Base-by-base conservation (phyloP, 495 filamentous ascomycete species). In the Daldinia grandis region DNA sequence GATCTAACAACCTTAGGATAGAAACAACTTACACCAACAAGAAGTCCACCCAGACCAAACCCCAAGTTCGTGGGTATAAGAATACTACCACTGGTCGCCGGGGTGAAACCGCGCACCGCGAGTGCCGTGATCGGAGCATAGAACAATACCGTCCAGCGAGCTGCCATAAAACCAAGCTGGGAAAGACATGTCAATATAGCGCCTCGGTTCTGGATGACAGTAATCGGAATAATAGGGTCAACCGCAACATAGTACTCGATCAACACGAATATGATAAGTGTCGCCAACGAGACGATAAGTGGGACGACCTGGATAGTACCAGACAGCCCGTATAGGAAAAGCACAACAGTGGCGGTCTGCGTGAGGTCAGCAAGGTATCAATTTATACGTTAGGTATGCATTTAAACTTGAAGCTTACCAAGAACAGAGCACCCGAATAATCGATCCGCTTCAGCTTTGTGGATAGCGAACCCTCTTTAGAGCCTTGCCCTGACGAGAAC, bases 91-190 rank as follows among this genome's bases (percentile, higher is more conserved):
- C 91, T 90, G 0, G 83, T 78, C 4, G 89, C 89, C 3, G 90
- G 88, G 9, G 81, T 77, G 83, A 90, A 90, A 55, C 84, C 85
- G 4, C 87, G 86, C 0, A 94, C 88, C 3, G 90, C 88, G 60
- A 94, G 86, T 5, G 90, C 87, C 70, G 92, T 93, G 30, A 90
- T 86, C 0, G 92, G 92, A 0, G 88, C 84, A 80, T 90, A 94
- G 78, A 93, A 93, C 6, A 95, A 80, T n/a, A 94, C 84, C 4
- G 82, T 80, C 91, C 91, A 94, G 42, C 92, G 88, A 5, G 90
- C 83, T 77, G 90, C 87, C 91, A 93, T 93, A 72, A 91, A 85
- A 28, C 87, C 85, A 0, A 91, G 81, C 40, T 91, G 90, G 1
- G 88, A 83, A 15, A 93, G 55, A 71, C 91, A 93, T 9, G 88